phyloP scores from a whole-genome alignment of 306 rosid species.

The Cucurbita pepo region DNA sequence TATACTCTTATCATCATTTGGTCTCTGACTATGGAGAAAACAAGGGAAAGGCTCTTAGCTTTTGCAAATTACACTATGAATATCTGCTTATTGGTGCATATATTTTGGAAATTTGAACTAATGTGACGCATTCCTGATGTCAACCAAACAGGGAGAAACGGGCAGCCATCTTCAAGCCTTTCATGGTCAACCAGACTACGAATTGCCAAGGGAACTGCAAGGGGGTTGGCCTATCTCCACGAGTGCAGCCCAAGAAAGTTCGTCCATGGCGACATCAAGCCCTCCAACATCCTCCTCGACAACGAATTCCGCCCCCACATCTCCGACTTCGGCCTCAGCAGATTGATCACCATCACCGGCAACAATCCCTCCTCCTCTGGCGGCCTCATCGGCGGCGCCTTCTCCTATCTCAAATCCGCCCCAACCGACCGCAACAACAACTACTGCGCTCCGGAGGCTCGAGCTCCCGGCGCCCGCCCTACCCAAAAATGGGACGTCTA shows the following conservation, averaged over 20 bases:
- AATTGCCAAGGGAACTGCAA: slow-evolving; percentile 71
- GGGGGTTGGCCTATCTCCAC: slow-evolving; percentile 91
- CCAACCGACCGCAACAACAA: slow-evolving; percentile 59
- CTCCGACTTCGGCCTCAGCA: slow-evolving; percentile 80
- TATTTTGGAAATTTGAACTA: not conserved
- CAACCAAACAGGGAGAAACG: slow-evolving; percentile 39
- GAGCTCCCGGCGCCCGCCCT: slow-evolving; percentile 48
- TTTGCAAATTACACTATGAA: too few relatives aligned
- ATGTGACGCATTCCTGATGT: not conserved
- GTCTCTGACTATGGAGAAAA: not conserved
- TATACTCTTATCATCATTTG: not conserved
- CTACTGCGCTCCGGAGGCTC: slow-evolving; percentile 76
- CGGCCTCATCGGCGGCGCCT: slow-evolving; percentile 84
- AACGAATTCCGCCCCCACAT: slow-evolving; percentile 53
- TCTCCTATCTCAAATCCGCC: slow-evolving; percentile 56
- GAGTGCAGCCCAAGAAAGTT: slow-evolving; percentile 96
- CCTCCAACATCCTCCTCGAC: slow-evolving; percentile 88
- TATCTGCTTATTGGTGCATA: too few relatives aligned
- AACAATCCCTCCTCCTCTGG: slow-evolving; percentile 85
- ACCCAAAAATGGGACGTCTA: slow-evolving; percentile 90
- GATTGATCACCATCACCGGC: slow-evolving; percentile 74
- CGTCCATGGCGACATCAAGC: slow-evolving; percentile 89
- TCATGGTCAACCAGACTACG: slow-evolving; percentile 74
- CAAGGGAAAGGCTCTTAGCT: not conserved
- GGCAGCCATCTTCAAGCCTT: slow-evolving; percentile 54